Conservation (phyloP, 2,329 filamentous ascomycete species). For the Aureobasidium lini region DNA sequence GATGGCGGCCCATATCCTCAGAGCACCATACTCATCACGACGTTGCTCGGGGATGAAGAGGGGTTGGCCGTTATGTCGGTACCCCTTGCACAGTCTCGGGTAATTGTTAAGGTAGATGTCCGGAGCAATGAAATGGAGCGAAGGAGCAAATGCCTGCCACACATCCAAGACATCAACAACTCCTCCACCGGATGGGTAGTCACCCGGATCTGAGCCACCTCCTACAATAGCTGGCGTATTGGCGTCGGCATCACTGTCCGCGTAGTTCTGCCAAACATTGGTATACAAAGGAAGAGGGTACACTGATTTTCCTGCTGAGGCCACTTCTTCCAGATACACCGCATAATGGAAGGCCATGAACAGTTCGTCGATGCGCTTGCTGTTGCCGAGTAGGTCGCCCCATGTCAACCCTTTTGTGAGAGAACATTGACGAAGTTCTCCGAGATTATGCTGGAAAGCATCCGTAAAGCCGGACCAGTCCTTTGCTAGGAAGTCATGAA, state of each 20-base stretch:
- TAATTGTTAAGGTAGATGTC: slow-evolving; percentile 46
- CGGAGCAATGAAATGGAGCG: slow-evolving; percentile 41
- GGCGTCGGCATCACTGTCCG: slow-evolving; percentile 27
- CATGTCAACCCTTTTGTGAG: slow-evolving; percentile 26
- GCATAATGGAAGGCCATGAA: slow-evolving; percentile 44
- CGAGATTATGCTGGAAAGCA: slow-evolving; percentile 22
- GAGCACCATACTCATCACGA: slow-evolving; percentile 40
- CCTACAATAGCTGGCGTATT: slow-evolving; percentile 33
- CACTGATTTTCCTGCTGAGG: slow-evolving; percentile 33
- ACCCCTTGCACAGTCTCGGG: slow-evolving; percentile 36
- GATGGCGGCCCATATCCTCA: slow-evolving; percentile 37
- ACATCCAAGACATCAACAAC: slow-evolving; percentile 38
- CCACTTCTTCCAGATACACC: slow-evolving; percentile 35
- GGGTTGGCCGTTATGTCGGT: slow-evolving; percentile 37
- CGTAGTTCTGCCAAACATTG: slow-evolving; percentile 42
- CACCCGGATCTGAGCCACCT: slow-evolving; percentile 37
- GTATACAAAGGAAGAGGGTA: slow-evolving; percentile 39
- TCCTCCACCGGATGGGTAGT: slow-evolving; percentile 43
- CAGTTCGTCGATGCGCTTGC: slow-evolving; percentile 35
- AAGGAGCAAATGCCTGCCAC: slow-evolving; percentile 36
- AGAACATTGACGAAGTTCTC: not conserved
- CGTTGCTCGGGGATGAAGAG: slow-evolving; percentile 48
- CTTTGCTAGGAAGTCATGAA: slow-evolving; percentile 26
- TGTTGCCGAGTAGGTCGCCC: slow-evolving; percentile 35
- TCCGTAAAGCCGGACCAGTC: not conserved